Evolutionary conservation across 441 rosid genomes (phyloP), one percentile per base, ranked within the genome.

Genomic region (Aleurites moluccanus): DNA sequence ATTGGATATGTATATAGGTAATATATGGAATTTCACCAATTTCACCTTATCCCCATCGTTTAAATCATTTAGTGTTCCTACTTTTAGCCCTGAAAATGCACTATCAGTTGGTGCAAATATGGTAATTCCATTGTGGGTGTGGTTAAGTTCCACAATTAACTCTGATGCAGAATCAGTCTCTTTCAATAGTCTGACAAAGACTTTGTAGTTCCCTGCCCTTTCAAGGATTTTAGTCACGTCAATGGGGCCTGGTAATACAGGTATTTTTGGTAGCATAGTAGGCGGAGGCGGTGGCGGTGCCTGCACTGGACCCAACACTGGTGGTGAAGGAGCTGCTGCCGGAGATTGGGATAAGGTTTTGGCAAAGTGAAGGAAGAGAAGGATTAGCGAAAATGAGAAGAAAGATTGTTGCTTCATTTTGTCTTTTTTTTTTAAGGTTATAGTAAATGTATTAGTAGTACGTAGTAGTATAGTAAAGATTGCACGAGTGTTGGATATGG

Each of bases 21-120:
- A 67, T 18, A 90, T 85, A 30, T 94, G 97, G 73, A 88, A 94
- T 77, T 90, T 96, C 62, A 91, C 79, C 7, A 91, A 78, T 75
- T 88, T 90, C 0, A 80, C 85, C 78, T 92, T 92, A 56, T 90
- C 84, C 74, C 87, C 86, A 3, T 88, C 90, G 49, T 78, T 85
- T 50, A 94, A 70, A 42, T 87, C 75, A 65, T 91, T 91, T 47
- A 91, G 85, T 3, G 94, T 87, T 16, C 97, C 99, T 0, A 91
- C 55, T 75, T 85, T 84, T 27, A 89, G 91, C 80, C 80, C 28
- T 0, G 91, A 64, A 76, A 92, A 94, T 0, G 93, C 88, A 33
- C 72, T 82, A 64, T 94, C 98, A 0, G 84, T 76, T 0, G 97
- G 97, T 1, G 97, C 97, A 53, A 92, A 94, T 44, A 94, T 80